Conservation (phyloP, 2,329 filamentous ascomycete species). For the Beauveria scarabaeidicola region DNA sequence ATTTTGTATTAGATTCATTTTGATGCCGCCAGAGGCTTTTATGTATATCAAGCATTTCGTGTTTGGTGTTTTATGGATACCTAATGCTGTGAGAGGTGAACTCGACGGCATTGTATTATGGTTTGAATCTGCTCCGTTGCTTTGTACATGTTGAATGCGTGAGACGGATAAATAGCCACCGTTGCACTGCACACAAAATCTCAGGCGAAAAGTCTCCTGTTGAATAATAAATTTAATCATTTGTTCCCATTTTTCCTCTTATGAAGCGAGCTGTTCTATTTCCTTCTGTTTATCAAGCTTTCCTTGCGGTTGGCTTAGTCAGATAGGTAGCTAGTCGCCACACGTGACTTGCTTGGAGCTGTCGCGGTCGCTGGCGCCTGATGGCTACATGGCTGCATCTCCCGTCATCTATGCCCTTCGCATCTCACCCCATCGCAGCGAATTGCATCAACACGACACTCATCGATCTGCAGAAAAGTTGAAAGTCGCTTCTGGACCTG, state of each 20-base stretch:
- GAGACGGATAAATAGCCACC: background rate
- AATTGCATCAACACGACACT: slow-evolving; percentile 16
- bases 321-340: slow-evolving; percentile 13
- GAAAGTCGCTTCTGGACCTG: background rate
- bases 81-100: slow-evolving; percentile 6
- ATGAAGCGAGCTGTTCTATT: background rate
- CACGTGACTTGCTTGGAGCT: slow-evolving; percentile 25
- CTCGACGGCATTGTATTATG: slow-evolving; percentile 6
- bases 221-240: background rate
- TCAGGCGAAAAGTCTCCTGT: background rate
- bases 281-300: background rate
- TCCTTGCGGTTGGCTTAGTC: slow-evolving; percentile 1
- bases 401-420: slow-evolving; percentile 25
- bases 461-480: slow-evolving; percentile 11
- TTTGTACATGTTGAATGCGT: background rate
- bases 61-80: slow-evolving; percentile 13
- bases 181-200: background rate
- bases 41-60: slow-evolving; percentile 12
- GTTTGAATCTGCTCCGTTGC: slow-evolving; percentile 4
- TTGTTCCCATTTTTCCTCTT: background rate
- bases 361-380: slow-evolving; percentile 41
- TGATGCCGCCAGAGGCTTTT: slow-evolving; percentile 7
- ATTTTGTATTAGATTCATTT: slow-evolving; percentile 8
- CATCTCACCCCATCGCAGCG: slow-evolving; percentile 17
- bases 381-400: slow-evolving; percentile 22